A percentile compares a stretch with the other conserved stretches of the same genome.
phyloP scores from a whole-genome alignment of 2,329 filamentous ascomycete genomes.

The Epichloe scottii region DNA sequence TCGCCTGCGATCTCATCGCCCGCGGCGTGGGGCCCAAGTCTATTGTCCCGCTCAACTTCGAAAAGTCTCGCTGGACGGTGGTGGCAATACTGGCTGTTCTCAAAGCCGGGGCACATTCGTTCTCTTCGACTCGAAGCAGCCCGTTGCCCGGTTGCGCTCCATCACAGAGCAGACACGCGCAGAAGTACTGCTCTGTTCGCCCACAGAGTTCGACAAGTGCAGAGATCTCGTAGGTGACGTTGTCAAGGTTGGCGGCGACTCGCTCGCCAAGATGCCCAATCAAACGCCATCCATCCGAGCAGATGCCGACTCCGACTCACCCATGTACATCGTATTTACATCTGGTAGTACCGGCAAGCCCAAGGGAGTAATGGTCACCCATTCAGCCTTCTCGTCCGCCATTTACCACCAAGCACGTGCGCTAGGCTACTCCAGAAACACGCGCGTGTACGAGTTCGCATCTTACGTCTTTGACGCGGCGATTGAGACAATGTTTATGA shows the following conservation, averaged over 20 bases:
- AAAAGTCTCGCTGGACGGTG: slow-evolving; percentile 7
- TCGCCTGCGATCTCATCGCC: slow-evolving; percentile 6
- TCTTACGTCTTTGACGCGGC: slow-evolving; percentile 5
- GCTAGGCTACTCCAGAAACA: not conserved
- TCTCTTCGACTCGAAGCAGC: slow-evolving; percentile 6
- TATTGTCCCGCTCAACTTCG: slow-evolving; percentile 4
- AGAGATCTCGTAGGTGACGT: too few species aligned
- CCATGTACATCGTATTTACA: slow-evolving; percentile 32
- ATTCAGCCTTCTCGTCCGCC: slow-evolving; percentile 5
- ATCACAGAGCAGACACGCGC: too few species aligned
- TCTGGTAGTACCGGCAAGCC: slow-evolving; percentile 34
- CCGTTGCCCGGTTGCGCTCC: too few species aligned
- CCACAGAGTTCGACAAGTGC: too few species aligned
- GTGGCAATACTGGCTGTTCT: slow-evolving; percentile 5
- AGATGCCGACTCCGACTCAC: too few species aligned
- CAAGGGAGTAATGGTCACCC: slow-evolving; percentile 31
- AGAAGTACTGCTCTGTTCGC: too few species aligned
- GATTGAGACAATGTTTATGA: not conserved
- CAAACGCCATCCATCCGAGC: not conserved
- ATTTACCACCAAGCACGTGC: not conserved
- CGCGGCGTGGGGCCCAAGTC: slow-evolving; percentile 3
- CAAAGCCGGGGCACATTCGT: slow-evolving; percentile 5
- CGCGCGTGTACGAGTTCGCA: slow-evolving; percentile 3
- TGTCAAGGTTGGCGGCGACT: not conserved
- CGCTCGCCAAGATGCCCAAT: not conserved